phyloP scores from a whole-genome alignment of 2,329 filamentous ascomycete genomes.

The Xylariaceae sp. region DNA sequence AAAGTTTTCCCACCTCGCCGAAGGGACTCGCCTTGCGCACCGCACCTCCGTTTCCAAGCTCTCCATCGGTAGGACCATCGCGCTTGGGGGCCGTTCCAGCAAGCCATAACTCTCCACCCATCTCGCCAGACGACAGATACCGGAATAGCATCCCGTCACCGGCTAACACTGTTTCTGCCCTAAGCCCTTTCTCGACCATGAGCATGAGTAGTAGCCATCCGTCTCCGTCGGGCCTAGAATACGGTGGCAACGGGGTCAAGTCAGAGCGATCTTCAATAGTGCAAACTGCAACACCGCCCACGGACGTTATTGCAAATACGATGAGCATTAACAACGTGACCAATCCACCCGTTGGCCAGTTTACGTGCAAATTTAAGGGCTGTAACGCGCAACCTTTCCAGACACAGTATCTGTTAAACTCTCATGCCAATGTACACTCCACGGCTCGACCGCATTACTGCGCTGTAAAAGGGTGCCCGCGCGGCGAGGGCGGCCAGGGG shows the following conservation, averaged over 20 bases:
- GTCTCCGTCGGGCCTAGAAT: conserved; percentile 39
- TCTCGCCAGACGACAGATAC: conserved; percentile 46
- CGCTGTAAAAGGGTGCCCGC: conserved; percentile 55
- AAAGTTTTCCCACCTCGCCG: conserved; percentile 34
- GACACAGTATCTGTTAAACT: conserved; percentile 72
- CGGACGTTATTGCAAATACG: conserved; percentile 39
- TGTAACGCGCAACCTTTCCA: conserved; percentile 71
- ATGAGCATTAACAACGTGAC: conserved; percentile 57
- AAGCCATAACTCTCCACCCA: conserved; percentile 42
- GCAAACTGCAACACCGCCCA: conserved; percentile 17
- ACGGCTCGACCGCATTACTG: conserved; percentile 62
- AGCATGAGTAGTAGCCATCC: conserved; percentile 23
- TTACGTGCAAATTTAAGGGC: conserved; percentile 54
- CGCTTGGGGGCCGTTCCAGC: conserved; percentile 33
- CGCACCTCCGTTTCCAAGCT: conserved; percentile 30
- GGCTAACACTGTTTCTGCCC: conserved; percentile 35
- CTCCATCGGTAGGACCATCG: conserved; percentile 32
- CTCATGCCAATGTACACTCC: conserved; percentile 69
- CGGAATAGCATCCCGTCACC: conserved; percentile 45
- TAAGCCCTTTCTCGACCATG: conserved; percentile 38
- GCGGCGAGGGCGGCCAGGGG: conserved; percentile 59
- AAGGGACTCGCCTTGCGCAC: conserved; percentile 29
- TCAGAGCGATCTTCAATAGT: conserved; percentile 13
- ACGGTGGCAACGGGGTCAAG: conserved; percentile 37
- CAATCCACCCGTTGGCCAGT: conserved; percentile 47